These are phyloP conservation scores for Shiraia sp. DNA, from an alignment of 2,329 filamentous ascomycete species.

Conservation along the genomic window DNA sequence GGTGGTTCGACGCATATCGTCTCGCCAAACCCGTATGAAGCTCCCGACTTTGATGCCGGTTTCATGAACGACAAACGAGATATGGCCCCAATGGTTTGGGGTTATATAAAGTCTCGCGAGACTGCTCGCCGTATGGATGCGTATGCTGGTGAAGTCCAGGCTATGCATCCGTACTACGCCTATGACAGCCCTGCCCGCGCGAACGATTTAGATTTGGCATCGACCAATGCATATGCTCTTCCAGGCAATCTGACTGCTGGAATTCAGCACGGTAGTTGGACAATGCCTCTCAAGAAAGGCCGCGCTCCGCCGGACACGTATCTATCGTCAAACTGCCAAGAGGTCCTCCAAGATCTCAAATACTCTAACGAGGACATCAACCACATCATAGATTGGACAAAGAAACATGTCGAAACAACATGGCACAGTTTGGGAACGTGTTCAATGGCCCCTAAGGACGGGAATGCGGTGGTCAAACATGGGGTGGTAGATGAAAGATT, in stretches of 20 bases:
- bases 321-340: conserved; percentile 67
- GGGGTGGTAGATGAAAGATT: conserved; percentile 77
- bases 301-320: conserved; percentile 53
- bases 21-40: conserved; percentile 72
- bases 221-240: conserved; percentile 75
- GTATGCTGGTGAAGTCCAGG: conserved; percentile 71
- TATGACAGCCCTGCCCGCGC: conserved; percentile 71
- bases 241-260: conserved; percentile 71
- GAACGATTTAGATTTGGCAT: conserved; percentile 73
- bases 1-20: conserved; percentile 69
- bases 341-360: conserved; percentile 64
- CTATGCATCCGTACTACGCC: conserved; percentile 71
- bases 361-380: conserved; percentile 67
- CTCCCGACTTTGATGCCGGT: conserved; percentile 76
- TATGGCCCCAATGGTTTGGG: conserved; percentile 81
- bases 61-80: conserved; percentile 87
- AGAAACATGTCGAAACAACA: conserved; percentile 72
- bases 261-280: conserved; percentile 76
- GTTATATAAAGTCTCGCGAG: conserved; percentile 80
- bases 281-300: conserved; percentile 60
- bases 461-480: conserved; percentile 80
- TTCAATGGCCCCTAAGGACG: conserved; percentile 75
- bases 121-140: conserved; percentile 77
- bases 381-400: conserved; percentile 67
- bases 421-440: conserved; percentile 72